Evolutionary conservation across 495 filamentous ascomycete species (phyloP), one percentile per base, ranked within the genome.

Genomic region (Physcia stellaris): DNA sequence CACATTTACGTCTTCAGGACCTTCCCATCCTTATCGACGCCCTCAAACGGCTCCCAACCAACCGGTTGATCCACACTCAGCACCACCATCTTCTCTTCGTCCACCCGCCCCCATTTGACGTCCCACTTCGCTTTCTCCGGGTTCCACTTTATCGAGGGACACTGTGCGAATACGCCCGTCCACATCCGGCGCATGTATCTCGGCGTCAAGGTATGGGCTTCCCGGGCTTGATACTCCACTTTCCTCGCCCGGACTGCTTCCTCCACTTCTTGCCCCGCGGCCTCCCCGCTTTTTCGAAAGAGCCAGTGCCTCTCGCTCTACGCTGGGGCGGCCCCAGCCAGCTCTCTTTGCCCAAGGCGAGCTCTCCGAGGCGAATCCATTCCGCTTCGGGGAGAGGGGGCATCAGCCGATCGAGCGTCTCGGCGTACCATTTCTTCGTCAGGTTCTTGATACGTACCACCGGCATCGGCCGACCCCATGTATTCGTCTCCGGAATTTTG

Each of bases 301-400:
- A 32, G 24, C 30, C 22, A 38, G 42, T 7, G 1, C 42, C 41
- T 32, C 51, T 46, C 37, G 46, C 53, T 38, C 59, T 64, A 32
- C 64, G 55, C 17, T 50, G 52, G 2, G 58, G 46, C 6, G 63
- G 61, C 6, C 55, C 36, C 39, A 57, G 54, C 65, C 68, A 45
- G 53, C 62, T 2, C 47, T 36, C 36, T 29, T 53, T 23, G 1
- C 80, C 86, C 9, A 57, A 47, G 0, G 74, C 63, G 9, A 93
- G 47, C 13, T 62, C 67, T 10, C 66, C 55, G 7, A 98, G 57
- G 23, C 65, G 48, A 19, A 70, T 56, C 63, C 80, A 82, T 41
- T 90, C 83, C 12, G 60, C 43, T 17, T 61, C 44, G 0, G 80
- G 76, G 1, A 95, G 46, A 2, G 90, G 90, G 5, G 86, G 83